Evolutionary conservation across 1,284 basidiomycete genomes (phyloP).

Genomic region (Ustilago nuda): DNA sequence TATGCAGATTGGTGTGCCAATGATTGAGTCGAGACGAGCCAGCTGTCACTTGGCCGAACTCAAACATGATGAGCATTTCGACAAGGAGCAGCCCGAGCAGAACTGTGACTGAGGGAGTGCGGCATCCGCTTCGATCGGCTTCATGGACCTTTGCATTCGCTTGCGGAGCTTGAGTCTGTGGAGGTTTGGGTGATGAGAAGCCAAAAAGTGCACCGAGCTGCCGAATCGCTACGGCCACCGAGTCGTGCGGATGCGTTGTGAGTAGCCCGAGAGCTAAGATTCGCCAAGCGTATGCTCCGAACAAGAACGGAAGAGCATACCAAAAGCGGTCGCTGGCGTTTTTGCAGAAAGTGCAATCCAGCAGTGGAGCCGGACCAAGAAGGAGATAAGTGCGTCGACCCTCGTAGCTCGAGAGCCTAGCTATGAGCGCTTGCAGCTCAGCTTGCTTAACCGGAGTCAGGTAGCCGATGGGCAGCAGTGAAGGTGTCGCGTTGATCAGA

Average conservation of each 20-base stretch:
- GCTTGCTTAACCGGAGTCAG: slow-evolving; percentile 15
- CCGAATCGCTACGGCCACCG: slow-evolving; percentile 41
- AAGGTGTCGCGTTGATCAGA: slow-evolving; percentile 31
- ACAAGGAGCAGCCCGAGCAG: slow-evolving; percentile 19
- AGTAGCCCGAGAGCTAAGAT: slow-evolving; percentile 44
- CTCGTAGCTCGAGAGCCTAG: slow-evolving; percentile 50
- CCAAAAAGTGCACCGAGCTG: slow-evolving; percentile 17
- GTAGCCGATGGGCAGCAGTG: slow-evolving; percentile 25
- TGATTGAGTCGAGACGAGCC: slow-evolving; percentile 31
- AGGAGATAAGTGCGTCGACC: slow-evolving; percentile 40
- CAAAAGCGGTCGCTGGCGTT: slow-evolving; percentile 35
- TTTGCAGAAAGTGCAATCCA: slow-evolving; percentile 47
- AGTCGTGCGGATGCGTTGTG: slow-evolving; percentile 40
- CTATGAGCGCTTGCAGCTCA: slow-evolving; percentile 43
- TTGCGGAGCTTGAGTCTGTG: slow-evolving; percentile 3
- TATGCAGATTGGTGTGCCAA: slow-evolving; percentile 47
- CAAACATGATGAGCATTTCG: slow-evolving; percentile 44
- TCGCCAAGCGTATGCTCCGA: slow-evolving; percentile 34
- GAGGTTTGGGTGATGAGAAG: background rate
- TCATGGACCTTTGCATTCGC: slow-evolving; percentile 3
- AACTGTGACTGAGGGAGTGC: slow-evolving; percentile 16
- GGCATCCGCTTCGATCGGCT: slow-evolving; percentile 40
- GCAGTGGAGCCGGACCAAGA: slow-evolving; percentile 32
- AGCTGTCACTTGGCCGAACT: slow-evolving; percentile 39
- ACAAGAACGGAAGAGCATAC: slow-evolving; percentile 38